A percentile compares a stretch with the other conserved stretches of the same genome.
phyloP scores from a whole-genome alignment of 176 grass and related monocot species.

The Themeda triandra region DNA sequence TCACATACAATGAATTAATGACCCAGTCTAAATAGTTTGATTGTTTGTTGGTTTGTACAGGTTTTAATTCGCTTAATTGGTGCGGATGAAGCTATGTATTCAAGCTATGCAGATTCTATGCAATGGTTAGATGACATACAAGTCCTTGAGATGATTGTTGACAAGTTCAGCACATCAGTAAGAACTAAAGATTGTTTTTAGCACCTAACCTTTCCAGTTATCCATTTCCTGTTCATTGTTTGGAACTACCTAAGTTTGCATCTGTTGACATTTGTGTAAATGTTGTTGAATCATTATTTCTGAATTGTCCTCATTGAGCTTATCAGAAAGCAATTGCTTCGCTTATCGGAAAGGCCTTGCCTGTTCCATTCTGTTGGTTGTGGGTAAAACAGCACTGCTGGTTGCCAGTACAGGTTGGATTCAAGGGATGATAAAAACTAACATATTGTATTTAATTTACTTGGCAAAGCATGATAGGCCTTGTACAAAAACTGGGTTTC shows the following conservation, averaged over 20 bases:
- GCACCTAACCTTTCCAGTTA: neutral
- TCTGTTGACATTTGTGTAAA: constrained; percentile 9
- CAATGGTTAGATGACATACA: constrained; percentile 90
- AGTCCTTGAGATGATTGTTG: constrained; percentile 97
- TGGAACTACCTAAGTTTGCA: constrained; percentile 8
- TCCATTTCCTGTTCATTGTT: constrained; percentile 16
- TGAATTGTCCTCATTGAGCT: neutral
- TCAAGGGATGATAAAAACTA: neutral
- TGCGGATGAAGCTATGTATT: constrained; percentile 88
- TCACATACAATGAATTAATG: neutral
- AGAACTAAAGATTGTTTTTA: constrained; percentile 44
- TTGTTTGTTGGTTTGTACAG: constrained; percentile 45
- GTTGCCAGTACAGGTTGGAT: neutral
- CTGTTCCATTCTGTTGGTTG: neutral
- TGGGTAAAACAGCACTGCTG: neutral
- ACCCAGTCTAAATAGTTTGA: neutral
- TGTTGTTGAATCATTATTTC: neutral
- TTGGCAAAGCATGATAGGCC: neutral
- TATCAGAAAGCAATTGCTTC: neutral
- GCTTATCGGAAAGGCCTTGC: too few relatives aligned
- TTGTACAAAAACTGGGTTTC: neutral
- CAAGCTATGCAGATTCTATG: constrained; percentile 71
- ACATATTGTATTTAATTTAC: neutral
- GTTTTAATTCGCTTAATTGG: constrained; percentile 85
- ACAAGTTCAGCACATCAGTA: constrained; percentile 96